These are phyloP conservation scores for Leishmania aethiopica DNA, from an alignment of 208 protist genomes.

Conservation along the genomic window DNA sequence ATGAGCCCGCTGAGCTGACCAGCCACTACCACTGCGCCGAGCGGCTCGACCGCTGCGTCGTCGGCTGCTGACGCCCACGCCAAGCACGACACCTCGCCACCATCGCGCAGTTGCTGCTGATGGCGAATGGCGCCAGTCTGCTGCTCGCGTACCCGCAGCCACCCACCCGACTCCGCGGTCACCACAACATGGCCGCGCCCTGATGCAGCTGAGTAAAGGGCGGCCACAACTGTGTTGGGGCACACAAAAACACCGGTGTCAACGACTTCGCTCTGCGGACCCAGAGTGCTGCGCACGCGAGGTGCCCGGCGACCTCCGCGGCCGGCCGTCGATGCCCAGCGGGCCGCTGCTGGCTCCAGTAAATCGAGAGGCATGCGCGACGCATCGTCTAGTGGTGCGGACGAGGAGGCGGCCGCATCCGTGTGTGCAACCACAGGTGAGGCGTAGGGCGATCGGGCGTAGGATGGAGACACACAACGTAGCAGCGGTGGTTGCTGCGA, in stretches of 20 bases:
- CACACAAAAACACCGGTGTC: conserved; percentile 51
- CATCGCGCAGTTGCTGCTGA: conserved; percentile 42
- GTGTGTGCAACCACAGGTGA: conserved; percentile 5
- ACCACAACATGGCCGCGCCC: conserved; percentile 24
- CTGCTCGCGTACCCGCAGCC: conserved; percentile 57
- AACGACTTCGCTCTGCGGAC: conserved; percentile 31
- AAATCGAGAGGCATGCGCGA: conserved; percentile 29
- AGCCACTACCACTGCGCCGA: conserved; percentile 11
- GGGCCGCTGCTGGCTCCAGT: conserved; percentile 15
- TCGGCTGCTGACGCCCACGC: conserved; percentile 19
- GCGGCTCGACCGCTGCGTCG: not conserved
- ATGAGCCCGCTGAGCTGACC: conserved; percentile 46
- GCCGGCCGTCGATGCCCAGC: conserved; percentile 26
- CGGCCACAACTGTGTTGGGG: conserved; percentile 43
- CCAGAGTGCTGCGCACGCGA: conserved; percentile 27
- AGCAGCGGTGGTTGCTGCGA: not conserved
- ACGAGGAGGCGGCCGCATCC: not conserved
- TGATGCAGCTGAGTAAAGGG: conserved; percentile 19
- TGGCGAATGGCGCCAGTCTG: conserved; percentile 40
- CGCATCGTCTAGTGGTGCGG: conserved; percentile 8
- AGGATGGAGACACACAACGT: not conserved
- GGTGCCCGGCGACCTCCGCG: conserved; percentile 13
- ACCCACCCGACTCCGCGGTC: conserved; percentile 48
- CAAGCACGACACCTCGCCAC: conserved; percentile 37
- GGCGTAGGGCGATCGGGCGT: not conserved